Percentiles rank a stretch among this genome's conserved stretches.
These are phyloP conservation scores for Termitomyces sp. DNA, from an alignment of 768 basidiomycete genomes.

Conservation along the genomic window DNA sequence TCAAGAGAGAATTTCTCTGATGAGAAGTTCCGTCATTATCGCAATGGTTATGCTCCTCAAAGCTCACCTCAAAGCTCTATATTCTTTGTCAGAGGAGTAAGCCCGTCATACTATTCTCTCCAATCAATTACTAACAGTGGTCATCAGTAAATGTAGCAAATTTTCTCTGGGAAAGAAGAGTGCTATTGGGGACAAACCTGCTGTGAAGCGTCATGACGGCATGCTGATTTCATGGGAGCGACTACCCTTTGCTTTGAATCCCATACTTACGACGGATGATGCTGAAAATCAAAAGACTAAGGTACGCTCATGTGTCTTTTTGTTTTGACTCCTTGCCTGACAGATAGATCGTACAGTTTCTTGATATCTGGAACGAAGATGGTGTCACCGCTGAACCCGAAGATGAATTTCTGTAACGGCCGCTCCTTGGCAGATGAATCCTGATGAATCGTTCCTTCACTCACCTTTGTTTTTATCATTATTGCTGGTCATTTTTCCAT, in stretches of 20 bases:
- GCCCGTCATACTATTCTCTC: slow-evolving; percentile 22
- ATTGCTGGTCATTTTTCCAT: background rate
- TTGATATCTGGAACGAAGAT: slow-evolving; percentile 81
- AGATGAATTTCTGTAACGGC: slow-evolving; percentile 38
- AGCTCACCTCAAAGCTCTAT: slow-evolving; percentile 77
- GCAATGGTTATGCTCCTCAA: slow-evolving; percentile 88
- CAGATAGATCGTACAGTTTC: slow-evolving; percentile 43
- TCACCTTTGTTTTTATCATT: background rate
- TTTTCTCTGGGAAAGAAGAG: slow-evolving; percentile 88
- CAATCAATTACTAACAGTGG: slow-evolving; percentile 1
- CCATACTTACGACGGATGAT: slow-evolving; percentile 63
- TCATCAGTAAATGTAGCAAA: slow-evolving; percentile 82
- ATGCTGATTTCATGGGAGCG: slow-evolving; percentile 71
- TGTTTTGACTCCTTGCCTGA: background rate
- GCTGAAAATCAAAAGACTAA: slow-evolving; percentile 54
- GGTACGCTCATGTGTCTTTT: slow-evolving; percentile 39
- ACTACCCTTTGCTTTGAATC: slow-evolving; percentile 59
- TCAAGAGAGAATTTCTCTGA: slow-evolving; percentile 28
- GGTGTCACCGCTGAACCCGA: slow-evolving; percentile 66
- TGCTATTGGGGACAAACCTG: slow-evolving; percentile 81
- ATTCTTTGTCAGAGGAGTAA: slow-evolving; percentile 89
- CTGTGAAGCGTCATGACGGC: slow-evolving; percentile 54
- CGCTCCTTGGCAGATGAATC: background rate
- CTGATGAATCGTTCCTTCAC: too few species aligned
- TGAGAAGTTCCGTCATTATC: slow-evolving; percentile 72